These are phyloP conservation scores for Cardiospermum halicacabum DNA, from an alignment of 345 rosid species.

Conservation along the genomic window DNA sequence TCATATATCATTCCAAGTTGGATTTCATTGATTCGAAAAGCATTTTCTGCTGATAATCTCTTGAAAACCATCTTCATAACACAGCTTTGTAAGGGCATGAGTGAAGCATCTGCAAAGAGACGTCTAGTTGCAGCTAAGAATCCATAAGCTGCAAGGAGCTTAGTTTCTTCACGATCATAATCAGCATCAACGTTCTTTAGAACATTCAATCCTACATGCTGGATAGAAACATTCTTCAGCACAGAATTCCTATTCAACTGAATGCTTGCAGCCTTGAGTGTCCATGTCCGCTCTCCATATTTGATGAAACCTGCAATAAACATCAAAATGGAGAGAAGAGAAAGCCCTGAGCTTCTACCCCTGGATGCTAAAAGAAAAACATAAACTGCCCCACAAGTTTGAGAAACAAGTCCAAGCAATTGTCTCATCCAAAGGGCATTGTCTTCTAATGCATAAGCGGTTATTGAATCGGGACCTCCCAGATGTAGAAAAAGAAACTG, in stretches of 20 bases:
- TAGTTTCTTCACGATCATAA: background rate
- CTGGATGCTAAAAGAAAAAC: conserved; percentile 1
- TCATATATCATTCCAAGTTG: conserved; percentile 15
- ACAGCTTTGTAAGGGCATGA: too few species aligned
- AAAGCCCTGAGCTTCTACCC: background rate
- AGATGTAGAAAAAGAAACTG: too few species aligned
- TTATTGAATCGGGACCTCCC: too few species aligned
- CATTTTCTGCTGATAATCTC: background rate
- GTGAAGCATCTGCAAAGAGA: background rate
- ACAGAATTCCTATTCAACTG: background rate
- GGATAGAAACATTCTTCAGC: background rate
- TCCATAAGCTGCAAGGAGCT: conserved; percentile 18
- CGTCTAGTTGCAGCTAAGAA: conserved; percentile 13
- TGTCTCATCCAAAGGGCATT: background rate
- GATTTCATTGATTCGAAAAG: conserved; percentile 9
- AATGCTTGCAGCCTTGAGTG: conserved; percentile 4
- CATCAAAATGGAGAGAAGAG: background rate
- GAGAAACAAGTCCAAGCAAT: background rate
- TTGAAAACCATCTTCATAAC: conserved; percentile 10
- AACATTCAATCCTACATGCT: too few species aligned
- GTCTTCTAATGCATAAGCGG: background rate
- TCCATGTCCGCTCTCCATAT: conserved; percentile 13
- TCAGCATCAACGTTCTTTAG: background rate
- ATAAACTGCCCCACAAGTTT: background rate
- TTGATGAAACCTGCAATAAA: background rate